Conservation (phyloP, 179 eudicot genomes). For the Nepenthes alata region DNA sequence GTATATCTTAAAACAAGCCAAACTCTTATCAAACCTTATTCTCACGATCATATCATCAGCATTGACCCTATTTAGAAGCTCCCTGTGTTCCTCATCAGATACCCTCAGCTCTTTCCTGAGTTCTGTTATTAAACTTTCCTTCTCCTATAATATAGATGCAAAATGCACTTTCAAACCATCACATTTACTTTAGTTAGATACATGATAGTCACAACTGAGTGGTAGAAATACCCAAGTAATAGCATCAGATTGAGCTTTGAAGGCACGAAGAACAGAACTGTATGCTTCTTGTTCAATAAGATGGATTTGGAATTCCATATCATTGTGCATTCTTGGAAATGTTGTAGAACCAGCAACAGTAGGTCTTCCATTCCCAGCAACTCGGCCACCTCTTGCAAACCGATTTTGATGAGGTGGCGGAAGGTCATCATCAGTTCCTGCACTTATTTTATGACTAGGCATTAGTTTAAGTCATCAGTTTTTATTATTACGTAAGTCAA, state of each 20-base stretch:
- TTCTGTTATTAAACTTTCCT: slow-evolving; percentile 78
- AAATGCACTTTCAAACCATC: slow-evolving; percentile 11
- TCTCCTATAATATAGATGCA: slow-evolving; percentile 41
- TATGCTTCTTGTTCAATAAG: slow-evolving; percentile 79
- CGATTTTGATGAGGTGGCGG: slow-evolving; percentile 70
- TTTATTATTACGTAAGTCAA: too few species aligned
- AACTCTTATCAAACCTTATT: slow-evolving; percentile 36
- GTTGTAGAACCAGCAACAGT: slow-evolving; percentile 34
- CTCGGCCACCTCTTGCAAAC: slow-evolving; percentile 47
- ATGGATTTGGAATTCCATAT: slow-evolving; percentile 77
- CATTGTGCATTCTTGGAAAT: slow-evolving; percentile 40
- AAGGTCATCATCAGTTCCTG: slow-evolving; percentile 88
- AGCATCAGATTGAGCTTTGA: slow-evolving; percentile 94
- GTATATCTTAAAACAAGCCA: too few species aligned
- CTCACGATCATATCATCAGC: slow-evolving; percentile 49
- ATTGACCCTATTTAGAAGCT: slow-evolving; percentile 57
- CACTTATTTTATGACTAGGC: slow-evolving; percentile 17
- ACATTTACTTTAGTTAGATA: slow-evolving; percentile 1
- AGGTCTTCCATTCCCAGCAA: slow-evolving; percentile 58
- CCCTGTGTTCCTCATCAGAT: slow-evolving; percentile 72
- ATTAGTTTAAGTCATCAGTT: too few species aligned
- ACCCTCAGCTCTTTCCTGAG: slow-evolving; percentile 78
- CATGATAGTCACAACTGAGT: slow-evolving; percentile 9
- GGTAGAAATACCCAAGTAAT: slow-evolving; percentile 55
- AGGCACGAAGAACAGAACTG: slow-evolving; percentile 70